Evolutionary conservation across 768 basidiomycete species (phyloP), one percentile per base, ranked within the genome.

Genomic region (Tephrocybe sp.): DNA sequence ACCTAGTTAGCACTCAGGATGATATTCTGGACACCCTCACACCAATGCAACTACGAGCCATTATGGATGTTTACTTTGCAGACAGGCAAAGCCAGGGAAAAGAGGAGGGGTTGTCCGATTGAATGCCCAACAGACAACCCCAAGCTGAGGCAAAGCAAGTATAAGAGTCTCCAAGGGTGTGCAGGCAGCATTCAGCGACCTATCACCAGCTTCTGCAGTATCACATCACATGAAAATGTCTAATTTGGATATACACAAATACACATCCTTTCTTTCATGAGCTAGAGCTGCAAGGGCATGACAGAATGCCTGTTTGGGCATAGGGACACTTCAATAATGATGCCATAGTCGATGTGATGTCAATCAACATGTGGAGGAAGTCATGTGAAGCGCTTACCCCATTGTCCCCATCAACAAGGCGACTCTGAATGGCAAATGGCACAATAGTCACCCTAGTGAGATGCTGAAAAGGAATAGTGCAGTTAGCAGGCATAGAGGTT

Each of bases 401-500:
- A 34, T 26, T 51, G 19, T 6, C 26, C 13, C n/a, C 32, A 9
- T 61, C 61, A 0, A 16, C 16, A 0, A 45, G 48, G 26, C 19
- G 8, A 4, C 49, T 66, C 7, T 39, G 59, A 3, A 65, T 68
- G 63, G 66, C 64, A 6, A 60, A 68, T 36, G 61, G 64, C 0
- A 14, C 19, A 19, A 39, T 57, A n/a, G 45, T 55, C 8, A 46
- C 45, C 14, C 54, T 43, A 2, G n/a, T 49, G 17, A 56, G 39
- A n/a, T 19, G 17, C 13, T 58, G 54, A 49, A 41, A 19, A 42
- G 53, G 51, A 2, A 39, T 16, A 3, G 39, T 58, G 13, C 39
- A 26, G 38, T 26, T 55, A 16, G 39, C 30, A 10, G 48, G 46
- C 1, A 17, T 43, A n/a, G 19, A 12, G 16, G 36, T 41, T 23